Evolutionary conservation across 176 grass and related monocot genomes (phyloP).

Genomic region (Hsuehochloa calcarea): DNA sequence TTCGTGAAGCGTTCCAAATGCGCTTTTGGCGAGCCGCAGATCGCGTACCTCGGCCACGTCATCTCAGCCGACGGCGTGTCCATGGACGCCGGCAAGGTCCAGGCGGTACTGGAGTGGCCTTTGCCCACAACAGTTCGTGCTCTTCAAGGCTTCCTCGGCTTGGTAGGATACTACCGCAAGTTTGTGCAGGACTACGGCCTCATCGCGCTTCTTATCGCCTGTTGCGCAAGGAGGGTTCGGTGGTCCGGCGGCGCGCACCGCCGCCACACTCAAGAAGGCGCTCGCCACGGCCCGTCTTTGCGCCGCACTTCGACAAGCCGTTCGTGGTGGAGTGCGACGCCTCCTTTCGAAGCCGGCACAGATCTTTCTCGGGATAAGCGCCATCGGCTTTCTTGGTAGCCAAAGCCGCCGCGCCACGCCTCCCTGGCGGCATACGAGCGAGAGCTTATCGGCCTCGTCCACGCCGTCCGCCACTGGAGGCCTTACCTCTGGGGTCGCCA

Average conservation of each 20-base stretch:
- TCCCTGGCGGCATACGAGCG: rapidly evolving
- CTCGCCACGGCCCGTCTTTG: background rate
- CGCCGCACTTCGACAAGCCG: too few species aligned
- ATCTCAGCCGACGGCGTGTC: background rate
- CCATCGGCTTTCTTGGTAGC: background rate
- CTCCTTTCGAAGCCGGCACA: too few species aligned
- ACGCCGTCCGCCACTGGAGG: background rate
- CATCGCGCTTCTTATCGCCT: background rate
- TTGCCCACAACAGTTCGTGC: background rate
- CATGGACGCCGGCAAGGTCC: background rate
- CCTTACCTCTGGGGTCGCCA: too few species aligned
- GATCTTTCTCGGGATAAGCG: too few species aligned
- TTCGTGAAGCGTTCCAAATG: background rate
- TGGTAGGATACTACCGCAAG: background rate
- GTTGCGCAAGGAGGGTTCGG: background rate
- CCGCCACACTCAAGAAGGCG: background rate
- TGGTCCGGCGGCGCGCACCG: background rate
- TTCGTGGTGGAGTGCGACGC: background rate
- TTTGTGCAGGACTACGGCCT: background rate
- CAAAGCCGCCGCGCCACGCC: too few species aligned
- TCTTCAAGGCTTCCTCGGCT: background rate
- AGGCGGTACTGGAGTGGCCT: background rate
- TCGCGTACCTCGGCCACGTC: background rate
- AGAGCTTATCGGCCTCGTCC: background rate
- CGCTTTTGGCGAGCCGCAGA: background rate